A percentile compares a stretch with the other conserved stretches of the same genome.
These are phyloP conservation scores for Moelleriella libera DNA, from an alignment of 2,329 filamentous ascomycete species.

Conservation along the genomic window DNA sequence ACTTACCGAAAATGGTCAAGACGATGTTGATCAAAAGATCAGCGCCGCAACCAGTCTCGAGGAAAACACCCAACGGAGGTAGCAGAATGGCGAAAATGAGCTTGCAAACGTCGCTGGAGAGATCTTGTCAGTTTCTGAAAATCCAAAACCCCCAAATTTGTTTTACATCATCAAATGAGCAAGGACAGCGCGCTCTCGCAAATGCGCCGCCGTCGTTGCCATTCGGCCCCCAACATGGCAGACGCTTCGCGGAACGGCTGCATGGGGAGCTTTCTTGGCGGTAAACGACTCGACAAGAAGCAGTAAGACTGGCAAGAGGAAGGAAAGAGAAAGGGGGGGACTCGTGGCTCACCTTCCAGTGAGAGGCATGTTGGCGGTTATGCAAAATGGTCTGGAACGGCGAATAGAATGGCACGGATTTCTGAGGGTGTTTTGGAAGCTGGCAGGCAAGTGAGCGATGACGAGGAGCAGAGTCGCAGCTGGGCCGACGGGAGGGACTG, in stretches of 20 bases:
- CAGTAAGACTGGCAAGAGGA: not conserved
- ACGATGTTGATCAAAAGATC: slow-evolving; percentile 89
- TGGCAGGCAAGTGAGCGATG: not conserved
- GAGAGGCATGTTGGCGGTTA: slow-evolving; percentile 38
- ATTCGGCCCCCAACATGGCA: not conserved
- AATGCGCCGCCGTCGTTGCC: not conserved
- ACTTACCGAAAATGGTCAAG: slow-evolving; percentile 55
- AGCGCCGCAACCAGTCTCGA: slow-evolving; percentile 78
- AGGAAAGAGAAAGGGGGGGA: not conserved
- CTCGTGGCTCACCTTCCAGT: slow-evolving; percentile 35
- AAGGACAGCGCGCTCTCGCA: not conserved
- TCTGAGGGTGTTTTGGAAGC: not conserved
- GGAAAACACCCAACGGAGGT: slow-evolving; percentile 83
- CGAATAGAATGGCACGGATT: too few species aligned
- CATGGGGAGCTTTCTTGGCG: not conserved
- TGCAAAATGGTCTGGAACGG: too few species aligned
- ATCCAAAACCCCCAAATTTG: too few species aligned
- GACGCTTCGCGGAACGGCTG: not conserved
- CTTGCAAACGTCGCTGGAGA: slow-evolving; percentile 42
- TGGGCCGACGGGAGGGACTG: not conserved
- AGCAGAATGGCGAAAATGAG: slow-evolving; percentile 79
- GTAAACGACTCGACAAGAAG: not conserved
- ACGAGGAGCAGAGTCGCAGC: not conserved
- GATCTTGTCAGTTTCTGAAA: not conserved
- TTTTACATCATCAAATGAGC: too few species aligned